phyloP scores from a whole-genome alignment of 352 stramenopile genomes.

The Phytophthora sp. region DNA sequence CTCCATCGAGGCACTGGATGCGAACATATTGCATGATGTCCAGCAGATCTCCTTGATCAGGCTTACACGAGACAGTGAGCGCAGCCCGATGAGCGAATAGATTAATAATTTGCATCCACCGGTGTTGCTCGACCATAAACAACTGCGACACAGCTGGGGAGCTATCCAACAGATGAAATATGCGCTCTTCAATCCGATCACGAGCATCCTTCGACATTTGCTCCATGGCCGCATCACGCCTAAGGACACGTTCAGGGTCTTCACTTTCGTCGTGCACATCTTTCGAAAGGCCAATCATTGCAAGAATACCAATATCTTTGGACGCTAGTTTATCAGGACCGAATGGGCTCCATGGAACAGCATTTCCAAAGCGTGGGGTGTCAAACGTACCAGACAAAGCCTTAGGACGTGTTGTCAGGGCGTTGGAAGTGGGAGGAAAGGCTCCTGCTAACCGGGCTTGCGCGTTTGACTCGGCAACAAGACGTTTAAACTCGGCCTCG shows the following conservation, averaged over 20 bases:
- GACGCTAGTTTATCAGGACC: slow-evolving; percentile 36
- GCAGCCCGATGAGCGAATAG: slow-evolving; percentile 69
- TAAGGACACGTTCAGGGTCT: slow-evolving; percentile 43
- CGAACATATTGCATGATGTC: slow-evolving; percentile 89
- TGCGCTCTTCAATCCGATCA: slow-evolving; percentile 71
- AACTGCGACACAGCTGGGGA: slow-evolving; percentile 59
- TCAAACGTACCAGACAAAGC: slow-evolving; percentile 69
- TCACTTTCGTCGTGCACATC: slow-evolving; percentile 61
- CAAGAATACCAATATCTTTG: slow-evolving; percentile 63
- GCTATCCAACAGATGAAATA: slow-evolving; percentile 71
- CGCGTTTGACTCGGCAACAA: slow-evolving; percentile 70
- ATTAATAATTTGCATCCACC: slow-evolving; percentile 87
- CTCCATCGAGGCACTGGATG: slow-evolving; percentile 82
- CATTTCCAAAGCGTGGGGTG: slow-evolving; percentile 57
- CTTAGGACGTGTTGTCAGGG: slow-evolving; percentile 51
- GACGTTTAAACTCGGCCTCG: slow-evolving; percentile 72
- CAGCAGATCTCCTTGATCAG: slow-evolving; percentile 73
- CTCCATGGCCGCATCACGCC: slow-evolving; percentile 49
- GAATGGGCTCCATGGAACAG: slow-evolving; percentile 56
- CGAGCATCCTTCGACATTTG: slow-evolving; percentile 73
- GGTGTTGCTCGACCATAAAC: slow-evolving; percentile 72
- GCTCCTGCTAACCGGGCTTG: slow-evolving; percentile 51
- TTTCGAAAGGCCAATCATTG: slow-evolving; percentile 65
- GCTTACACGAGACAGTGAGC: slow-evolving; percentile 67
- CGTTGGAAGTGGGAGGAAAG: slow-evolving; percentile 35